These are phyloP conservation scores for Psophocarpus tetragonolobus DNA, from an alignment of 306 rosid species.

Conservation along the genomic window DNA sequence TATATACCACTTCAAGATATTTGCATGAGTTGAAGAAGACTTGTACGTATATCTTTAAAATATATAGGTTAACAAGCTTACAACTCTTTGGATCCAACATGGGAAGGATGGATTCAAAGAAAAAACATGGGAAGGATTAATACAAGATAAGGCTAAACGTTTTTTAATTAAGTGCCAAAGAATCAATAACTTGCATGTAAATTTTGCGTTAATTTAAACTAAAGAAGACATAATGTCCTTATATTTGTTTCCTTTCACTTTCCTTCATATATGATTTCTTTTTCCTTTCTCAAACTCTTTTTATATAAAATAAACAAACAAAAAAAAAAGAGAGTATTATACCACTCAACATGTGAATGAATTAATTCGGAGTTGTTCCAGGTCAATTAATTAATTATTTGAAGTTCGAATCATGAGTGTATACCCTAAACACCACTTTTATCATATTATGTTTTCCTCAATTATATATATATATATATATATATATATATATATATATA, in stretches of 20 bases:
- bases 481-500: background rate
- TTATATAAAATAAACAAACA: background rate
- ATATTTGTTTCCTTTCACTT: conserved; percentile 23
- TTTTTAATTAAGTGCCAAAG: background rate
- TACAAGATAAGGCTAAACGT: background rate
- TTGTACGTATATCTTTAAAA: background rate
- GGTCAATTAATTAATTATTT: too few relatives aligned
- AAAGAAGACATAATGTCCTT: conserved; percentile 12
- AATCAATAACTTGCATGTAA: background rate
- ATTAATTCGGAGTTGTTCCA: too few relatives aligned
- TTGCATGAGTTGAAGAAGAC: conserved; percentile 19
- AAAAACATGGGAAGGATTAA: background rate
- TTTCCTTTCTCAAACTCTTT: background rate
- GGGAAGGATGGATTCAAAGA: background rate
- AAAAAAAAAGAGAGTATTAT: background rate
- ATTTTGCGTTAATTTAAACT: background rate
- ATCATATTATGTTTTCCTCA: background rate
- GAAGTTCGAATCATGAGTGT: too few relatives aligned
- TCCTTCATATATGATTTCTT: background rate
- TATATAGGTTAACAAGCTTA: background rate
- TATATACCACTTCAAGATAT: background rate
- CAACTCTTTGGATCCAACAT: conserved; percentile 10
- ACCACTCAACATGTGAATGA: background rate
- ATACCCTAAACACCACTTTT: background rate
- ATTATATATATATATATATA: background rate